Percentiles rank a stretch among this genome's conserved stretches.
Evolutionary conservation across 2,329 filamentous ascomycete species (phyloP).

Genomic region (Phoma herbarum): DNA sequence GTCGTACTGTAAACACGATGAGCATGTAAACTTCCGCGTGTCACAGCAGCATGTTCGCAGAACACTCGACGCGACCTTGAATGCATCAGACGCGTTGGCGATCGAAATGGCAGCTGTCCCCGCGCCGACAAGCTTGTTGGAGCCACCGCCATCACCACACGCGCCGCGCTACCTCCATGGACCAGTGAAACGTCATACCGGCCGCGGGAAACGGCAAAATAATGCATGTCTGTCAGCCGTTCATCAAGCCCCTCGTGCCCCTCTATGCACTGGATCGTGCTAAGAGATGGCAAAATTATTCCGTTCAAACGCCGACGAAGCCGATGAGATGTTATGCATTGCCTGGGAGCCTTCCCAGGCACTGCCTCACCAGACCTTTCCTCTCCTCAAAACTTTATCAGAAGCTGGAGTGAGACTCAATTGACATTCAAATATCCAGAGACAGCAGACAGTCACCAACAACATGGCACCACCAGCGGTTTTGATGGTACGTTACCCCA

Average conservation of each 20-base stretch:
- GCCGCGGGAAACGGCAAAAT: constrained; percentile 45
- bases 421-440: constrained; percentile 7
- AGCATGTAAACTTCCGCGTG: constrained; percentile 14
- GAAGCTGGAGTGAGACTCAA: constrained; percentile 17
- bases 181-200: constrained; percentile 25
- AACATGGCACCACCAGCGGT: constrained; percentile 61
- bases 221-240: constrained; percentile 25
- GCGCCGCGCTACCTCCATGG: constrained; percentile 11
- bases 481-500: constrained; percentile 53
- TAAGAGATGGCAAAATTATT: constrained; percentile 35
- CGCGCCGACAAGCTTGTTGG: constrained; percentile 6
- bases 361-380: constrained; percentile 13
- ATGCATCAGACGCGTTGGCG: constrained; percentile 1
- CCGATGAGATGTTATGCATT: constrained; percentile 19
- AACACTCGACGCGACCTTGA: neutral
- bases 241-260: constrained; percentile 33
- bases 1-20: constrained; percentile 20
- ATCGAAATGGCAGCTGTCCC: constrained; percentile 15
- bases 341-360: constrained; percentile 15
- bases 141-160: neutral
- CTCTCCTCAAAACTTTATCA: constrained; percentile 3
- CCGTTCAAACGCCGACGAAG: constrained; percentile 44
- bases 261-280: constrained; percentile 29
- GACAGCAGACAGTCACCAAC: constrained; percentile 13
- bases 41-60: constrained; percentile 12